Conservation (phyloP, 495 filamentous ascomycete genomes). For the Penicillium desertorum region DNA sequence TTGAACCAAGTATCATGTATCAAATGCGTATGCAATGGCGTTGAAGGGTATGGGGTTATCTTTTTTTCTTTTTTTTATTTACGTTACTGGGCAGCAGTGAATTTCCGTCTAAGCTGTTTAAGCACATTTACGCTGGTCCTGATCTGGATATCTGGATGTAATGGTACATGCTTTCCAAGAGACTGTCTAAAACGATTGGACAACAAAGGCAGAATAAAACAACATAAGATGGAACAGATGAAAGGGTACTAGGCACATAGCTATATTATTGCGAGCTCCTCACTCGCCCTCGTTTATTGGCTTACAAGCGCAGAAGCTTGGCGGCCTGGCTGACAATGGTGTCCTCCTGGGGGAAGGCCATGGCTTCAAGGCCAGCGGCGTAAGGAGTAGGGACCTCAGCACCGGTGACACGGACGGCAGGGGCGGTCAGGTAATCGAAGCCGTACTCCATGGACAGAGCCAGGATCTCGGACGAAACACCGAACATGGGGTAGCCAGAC, state of each 20-base stretch:
- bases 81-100: neutral
- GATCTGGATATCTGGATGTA: conserved; percentile 28
- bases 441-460: conserved; percentile 95
- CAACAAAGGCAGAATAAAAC: conserved; percentile 32
- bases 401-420: conserved; percentile 89
- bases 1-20: neutral
- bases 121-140: conserved; percentile 22
- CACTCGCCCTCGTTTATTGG: conserved; percentile 18
- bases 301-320: conserved; percentile 77
- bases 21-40: neutral
- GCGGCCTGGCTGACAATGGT: conserved; percentile 79
- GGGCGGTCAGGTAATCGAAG: conserved; percentile 94
- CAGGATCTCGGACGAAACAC: conserved; percentile 87
- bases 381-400: conserved; percentile 97
- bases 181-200: conserved; percentile 25
- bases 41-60: neutral
- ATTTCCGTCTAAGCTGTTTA: conserved; percentile 12
- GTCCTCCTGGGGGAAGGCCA: conserved; percentile 86
- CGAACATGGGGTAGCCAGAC: conserved; percentile 93
- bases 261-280: conserved; percentile 33
- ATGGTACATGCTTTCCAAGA: conserved; percentile 43
- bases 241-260: conserved; percentile 39
- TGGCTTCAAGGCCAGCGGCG: conserved; percentile 79
- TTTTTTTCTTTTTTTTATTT: neutral
- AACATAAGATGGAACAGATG: conserved; percentile 29